Conservation (phyloP, 768 basidiomycete species). For the Suillus weaverae region DNA sequence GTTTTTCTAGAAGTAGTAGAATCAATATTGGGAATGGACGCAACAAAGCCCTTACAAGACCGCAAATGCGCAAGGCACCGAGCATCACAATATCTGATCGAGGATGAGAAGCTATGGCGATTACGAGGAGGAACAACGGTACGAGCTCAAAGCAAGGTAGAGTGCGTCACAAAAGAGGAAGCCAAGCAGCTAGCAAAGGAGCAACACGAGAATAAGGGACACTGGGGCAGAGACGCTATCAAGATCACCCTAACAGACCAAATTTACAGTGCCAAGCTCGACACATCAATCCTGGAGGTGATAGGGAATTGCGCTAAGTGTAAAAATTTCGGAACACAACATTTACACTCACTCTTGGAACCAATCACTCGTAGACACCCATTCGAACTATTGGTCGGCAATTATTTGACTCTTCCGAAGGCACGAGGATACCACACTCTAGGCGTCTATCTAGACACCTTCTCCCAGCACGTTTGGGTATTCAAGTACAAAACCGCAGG, state of each 20-base stretch:
- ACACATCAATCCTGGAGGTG: conserved; percentile 17
- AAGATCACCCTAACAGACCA: conserved; percentile 31
- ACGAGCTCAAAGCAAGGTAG: conserved; percentile 6
- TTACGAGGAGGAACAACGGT: background rate
- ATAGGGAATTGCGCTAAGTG: too few species aligned
- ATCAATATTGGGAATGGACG: conserved; percentile 15
- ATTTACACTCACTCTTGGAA: conserved; percentile 7
- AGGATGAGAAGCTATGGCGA: conserved; percentile 16
- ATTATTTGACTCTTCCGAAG: conserved; percentile 22
- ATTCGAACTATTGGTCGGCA: conserved; percentile 20
- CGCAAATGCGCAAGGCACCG: conserved; percentile 18
- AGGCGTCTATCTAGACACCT: conserved; percentile 19
- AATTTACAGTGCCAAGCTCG: conserved; percentile 26
- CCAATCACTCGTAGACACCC: conserved; percentile 20
- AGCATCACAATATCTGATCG: conserved; percentile 15
- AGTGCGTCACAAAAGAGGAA: conserved; percentile 14
- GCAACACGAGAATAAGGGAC: conserved; percentile 21
- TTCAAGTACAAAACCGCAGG: conserved; percentile 14
- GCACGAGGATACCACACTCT: conserved; percentile 15
- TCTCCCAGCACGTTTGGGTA: conserved; percentile 23
- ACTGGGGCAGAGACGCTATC: conserved; percentile 36
- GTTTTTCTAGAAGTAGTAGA: conserved; percentile 21
- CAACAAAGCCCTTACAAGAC: conserved; percentile 7
- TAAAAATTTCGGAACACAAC: background rate
- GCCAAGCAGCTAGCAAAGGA: conserved; percentile 1